Conservation (phyloP, 176 grass and related monocot genomes). For the Sorghum bicolor region Sorghum_bicolor_NCBIv3 NC_012878.2:58344501-58345000, state of each 20-base stretch:
- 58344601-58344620: conserved; percentile 84
- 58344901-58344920: conserved; percentile 21
- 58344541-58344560: conserved; percentile 82
- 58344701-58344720: background rate
- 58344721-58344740: too few species aligned
- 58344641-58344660: background rate
- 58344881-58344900: conserved; percentile 73
- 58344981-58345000: background rate
- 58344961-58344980: background rate
- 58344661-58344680: background rate
- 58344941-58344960: background rate
- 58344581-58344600: conserved; percentile 66
- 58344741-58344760: background rate
- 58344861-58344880: conserved; percentile 92
- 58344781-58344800: conserved; percentile 85
- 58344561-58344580: conserved; percentile 70
- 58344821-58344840: conserved; percentile 76
- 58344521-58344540: conserved; percentile 52
- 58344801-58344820: conserved; percentile 81
- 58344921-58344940: background rate
- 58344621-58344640: conserved; percentile 40
- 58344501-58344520: background rate
- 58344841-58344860: conserved; percentile 76
- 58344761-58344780: conserved; percentile 43
- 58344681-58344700: background rate